A percentile compares a stretch with the other conserved stretches of the same genome.
phyloP scores from a whole-genome alignment of 352 stramenopile species.

The Phytophthora meadii region DNA sequence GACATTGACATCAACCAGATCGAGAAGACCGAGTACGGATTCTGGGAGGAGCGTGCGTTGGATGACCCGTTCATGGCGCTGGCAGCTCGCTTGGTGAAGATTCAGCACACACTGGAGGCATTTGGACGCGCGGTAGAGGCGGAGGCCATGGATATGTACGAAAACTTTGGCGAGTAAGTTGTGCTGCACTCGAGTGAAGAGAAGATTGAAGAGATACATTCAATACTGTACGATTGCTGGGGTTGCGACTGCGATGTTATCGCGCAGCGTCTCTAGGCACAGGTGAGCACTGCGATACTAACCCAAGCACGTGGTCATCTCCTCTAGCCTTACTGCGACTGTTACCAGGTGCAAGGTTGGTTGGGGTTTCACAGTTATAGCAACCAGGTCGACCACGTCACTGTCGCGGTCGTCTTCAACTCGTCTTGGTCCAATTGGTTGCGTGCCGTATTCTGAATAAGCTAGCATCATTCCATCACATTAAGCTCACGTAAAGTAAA shows the following conservation, averaged over 20 bases:
- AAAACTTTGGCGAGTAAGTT: constrained; percentile 67
- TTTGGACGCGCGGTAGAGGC: constrained; percentile 38
- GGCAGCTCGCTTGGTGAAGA: constrained; percentile 45
- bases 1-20: constrained; percentile 59
- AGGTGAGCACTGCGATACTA: constrained; percentile 27
- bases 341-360: constrained; percentile 2
- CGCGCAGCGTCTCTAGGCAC: constrained; percentile 22
- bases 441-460: constrained; percentile 19
- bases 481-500: constrained; percentile 7
- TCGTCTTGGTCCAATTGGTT: background rate
- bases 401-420: constrained; percentile 16
- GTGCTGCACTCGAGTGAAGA: constrained; percentile 10
- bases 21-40: constrained; percentile 50
- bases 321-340: background rate
- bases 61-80: constrained; percentile 58
- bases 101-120: constrained; percentile 40
- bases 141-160: constrained; percentile 74
- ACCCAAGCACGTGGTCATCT: constrained; percentile 12
- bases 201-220: constrained; percentile 4
- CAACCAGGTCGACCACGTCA: constrained; percentile 1
- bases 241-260: background rate
- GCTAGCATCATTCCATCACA: constrained; percentile 10
- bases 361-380: background rate
- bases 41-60: constrained; percentile 61
- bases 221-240: constrained; percentile 21